These are phyloP conservation scores for Fulvia fulva DNA, from an alignment of 2,329 filamentous ascomycete species.

Conservation along the genomic window DNA sequence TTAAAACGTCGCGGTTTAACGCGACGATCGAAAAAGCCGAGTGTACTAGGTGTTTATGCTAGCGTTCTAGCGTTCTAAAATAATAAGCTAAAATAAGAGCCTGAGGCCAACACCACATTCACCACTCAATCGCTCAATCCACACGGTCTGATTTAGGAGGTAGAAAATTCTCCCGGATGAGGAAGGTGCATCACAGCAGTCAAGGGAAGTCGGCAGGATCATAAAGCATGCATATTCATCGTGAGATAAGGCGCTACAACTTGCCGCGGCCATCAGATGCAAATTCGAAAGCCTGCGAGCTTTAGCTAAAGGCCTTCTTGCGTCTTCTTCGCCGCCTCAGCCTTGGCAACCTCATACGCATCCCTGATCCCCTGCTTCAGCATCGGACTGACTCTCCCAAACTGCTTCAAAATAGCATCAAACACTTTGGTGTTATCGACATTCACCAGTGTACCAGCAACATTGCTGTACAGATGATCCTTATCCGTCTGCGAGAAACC, in stretches of 20 bases:
- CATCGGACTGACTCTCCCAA: conserved; percentile 16
- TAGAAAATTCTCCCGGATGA: too few species aligned
- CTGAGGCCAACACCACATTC: too few species aligned
- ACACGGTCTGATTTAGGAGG: too few species aligned
- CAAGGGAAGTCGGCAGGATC: not conserved
- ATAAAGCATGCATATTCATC: not conserved
- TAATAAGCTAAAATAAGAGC: too few species aligned
- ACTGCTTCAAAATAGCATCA: conserved; percentile 23
- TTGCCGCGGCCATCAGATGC: not conserved
- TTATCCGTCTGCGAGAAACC: conserved; percentile 24
- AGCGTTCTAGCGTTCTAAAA: too few species aligned
- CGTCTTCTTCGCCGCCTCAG: conserved; percentile 5
- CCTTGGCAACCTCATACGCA: conserved; percentile 11
- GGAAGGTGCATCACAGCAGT: too few species aligned
- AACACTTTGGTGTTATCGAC: conserved; percentile 26
- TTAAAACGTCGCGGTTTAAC: too few species aligned
- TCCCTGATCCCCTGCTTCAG: conserved; percentile 15
- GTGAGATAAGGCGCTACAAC: not conserved
- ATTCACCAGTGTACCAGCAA: conserved; percentile 29
- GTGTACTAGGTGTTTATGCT: too few species aligned
- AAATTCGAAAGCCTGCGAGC: not conserved
- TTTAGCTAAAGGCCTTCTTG: not conserved
- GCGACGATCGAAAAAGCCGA: too few species aligned
- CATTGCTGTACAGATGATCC: conserved; percentile 28
- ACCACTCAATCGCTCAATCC: too few species aligned